Conservation (phyloP, 176 grass and related monocot genomes). For the Aegilops umbellulata region DNA sequence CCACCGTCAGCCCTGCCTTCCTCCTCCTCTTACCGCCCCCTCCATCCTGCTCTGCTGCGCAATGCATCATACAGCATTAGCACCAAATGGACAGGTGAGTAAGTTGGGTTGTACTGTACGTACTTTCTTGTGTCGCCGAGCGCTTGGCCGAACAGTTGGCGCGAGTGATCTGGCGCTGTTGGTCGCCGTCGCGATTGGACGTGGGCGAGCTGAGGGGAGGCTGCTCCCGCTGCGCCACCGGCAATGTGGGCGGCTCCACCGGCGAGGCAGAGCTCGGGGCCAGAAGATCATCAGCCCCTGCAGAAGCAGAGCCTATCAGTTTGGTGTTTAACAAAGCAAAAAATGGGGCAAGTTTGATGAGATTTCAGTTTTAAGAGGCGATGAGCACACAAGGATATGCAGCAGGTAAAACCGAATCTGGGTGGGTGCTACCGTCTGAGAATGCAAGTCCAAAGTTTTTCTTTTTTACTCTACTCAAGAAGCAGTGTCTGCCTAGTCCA, state of each 20-base stretch:
- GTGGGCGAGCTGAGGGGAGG: conserved; percentile 14
- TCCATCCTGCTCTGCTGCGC: not conserved
- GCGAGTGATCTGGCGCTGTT: not conserved
- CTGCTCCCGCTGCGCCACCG: not conserved
- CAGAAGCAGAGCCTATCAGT: not conserved
- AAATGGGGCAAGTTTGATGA: not conserved
- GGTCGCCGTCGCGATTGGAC: conserved; percentile 9
- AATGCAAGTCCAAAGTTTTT: conserved; percentile 6
- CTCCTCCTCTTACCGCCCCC: conserved; percentile 25
- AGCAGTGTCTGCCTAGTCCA: not conserved
- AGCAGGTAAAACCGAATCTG: no score
- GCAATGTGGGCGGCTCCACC: not conserved
- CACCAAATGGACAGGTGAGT: not conserved
- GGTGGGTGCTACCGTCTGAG: conserved; percentile 1
- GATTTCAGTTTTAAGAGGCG: not conserved
- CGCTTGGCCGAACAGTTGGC: conserved; percentile 11
- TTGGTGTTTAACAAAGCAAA: not conserved
- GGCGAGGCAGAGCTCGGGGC: not conserved
- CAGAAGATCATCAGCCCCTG: conserved; percentile 13
- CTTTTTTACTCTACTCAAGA: conserved; percentile 8
- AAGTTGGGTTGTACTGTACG: not conserved
- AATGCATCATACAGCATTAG: not conserved
- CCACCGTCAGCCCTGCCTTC: not conserved
- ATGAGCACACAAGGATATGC: not conserved
- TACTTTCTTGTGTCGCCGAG: conserved; percentile 8